Evolutionary conservation across 2,329 filamentous ascomycete genomes (phyloP), one percentile per base, ranked within the genome.

Genomic region (Diaporthe helianthi): DNA sequence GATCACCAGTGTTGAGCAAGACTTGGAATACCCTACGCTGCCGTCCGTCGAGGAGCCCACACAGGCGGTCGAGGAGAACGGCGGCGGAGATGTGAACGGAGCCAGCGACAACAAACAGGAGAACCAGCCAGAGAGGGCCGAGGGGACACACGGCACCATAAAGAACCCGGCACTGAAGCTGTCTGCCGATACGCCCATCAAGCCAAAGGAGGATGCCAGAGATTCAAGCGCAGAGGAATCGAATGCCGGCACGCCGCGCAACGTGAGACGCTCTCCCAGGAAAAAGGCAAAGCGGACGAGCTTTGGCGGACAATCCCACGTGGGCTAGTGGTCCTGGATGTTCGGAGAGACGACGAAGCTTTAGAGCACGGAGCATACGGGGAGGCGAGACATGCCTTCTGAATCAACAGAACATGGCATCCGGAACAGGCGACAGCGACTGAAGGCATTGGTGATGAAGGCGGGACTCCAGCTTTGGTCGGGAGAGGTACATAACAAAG

Each of bases 201-300:
- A 55, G 26, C 19, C 70, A 13, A 69, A 64, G 51, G 31, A 38
- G n/a, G 63, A 36, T 24, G 41, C 41, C 26, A 55, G 70, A 13
- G 55, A 67, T 6, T 69, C 63, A 4, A 71, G 70, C 64, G 70
- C 67, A 19, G 70, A 58, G 24, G 54, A 71, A n/a, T 69, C 70
- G 4, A 46, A 71, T 22, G 67, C 70, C 36, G 64, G 22, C 41
- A 71, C 70, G 41, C 67, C 70, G 24, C 67, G 70, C 17, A 71
- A 55, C 55, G 33, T 71, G 41, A 69, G 70, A 36, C 70, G 70
- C 31, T 71, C 67, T 19, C 70, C 70, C n/a, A 49, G 67, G 51
- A 71, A 71, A 41, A 69, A 55, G 55, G 51, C 64, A 24, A 67
- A 64, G 38, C 22, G 38, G 44, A 65, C 47, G 46, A 68, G 65